Conservation (phyloP, 257 asterid genomes). For the Nicotiana benthamiana region DNA sequence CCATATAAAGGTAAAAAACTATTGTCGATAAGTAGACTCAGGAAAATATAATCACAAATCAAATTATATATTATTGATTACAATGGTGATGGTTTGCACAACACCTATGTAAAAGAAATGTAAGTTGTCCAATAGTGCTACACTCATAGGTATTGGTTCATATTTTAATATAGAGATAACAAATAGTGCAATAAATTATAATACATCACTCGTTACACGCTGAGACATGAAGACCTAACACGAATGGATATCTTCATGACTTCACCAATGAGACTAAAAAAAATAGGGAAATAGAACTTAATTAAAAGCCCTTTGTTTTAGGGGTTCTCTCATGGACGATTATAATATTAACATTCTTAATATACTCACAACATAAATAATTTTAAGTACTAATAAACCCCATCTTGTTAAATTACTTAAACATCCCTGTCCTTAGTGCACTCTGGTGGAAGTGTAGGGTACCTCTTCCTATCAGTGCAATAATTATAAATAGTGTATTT, state of each 20-base stretch:
- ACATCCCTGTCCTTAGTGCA: constrained; percentile 28
- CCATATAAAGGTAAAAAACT: no score
- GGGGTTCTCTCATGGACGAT: not conserved
- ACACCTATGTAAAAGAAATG: not conserved
- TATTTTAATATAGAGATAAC: not conserved
- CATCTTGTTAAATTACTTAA: not conserved
- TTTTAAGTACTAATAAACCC: not conserved
- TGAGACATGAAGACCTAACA: not conserved
- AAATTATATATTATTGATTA: no score
- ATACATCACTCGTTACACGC: not conserved
- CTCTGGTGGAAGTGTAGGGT: constrained; percentile 17
- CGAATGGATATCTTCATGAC: not conserved
- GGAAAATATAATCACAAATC: no score
- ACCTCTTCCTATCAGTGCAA: constrained; percentile 25
- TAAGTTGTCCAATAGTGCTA: not conserved
- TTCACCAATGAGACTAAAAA: not conserved
- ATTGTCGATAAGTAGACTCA: no score
- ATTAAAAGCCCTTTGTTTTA: not conserved
- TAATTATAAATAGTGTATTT: constrained; percentile 34
- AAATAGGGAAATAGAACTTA: not conserved
- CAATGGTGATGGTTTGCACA: not conserved
- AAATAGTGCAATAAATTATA: not conserved
- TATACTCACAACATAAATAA: not conserved
- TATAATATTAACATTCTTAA: not conserved
- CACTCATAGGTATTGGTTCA: not conserved